Evolutionary conservation across 2,329 filamentous ascomycete genomes (phyloP).

Genomic region (Stenocarpella maydis): DNA sequence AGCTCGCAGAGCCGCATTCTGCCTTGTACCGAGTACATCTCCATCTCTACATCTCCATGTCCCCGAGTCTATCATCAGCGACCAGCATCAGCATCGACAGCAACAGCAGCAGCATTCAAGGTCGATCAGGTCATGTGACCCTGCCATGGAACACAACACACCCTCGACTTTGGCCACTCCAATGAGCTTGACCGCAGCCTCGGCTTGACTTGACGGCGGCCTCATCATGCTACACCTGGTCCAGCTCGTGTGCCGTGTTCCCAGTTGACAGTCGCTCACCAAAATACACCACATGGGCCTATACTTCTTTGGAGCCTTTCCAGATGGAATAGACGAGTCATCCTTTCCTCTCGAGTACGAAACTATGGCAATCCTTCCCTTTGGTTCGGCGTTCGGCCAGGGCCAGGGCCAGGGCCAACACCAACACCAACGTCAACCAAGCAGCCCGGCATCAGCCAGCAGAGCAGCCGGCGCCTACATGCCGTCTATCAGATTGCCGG

Average conservation of each 20-base stretch:
- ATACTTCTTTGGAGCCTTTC: not conserved
- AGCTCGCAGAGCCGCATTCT: constrained; percentile 27
- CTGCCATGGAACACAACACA: not conserved
- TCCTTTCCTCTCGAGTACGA: not conserved
- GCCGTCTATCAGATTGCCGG: not conserved
- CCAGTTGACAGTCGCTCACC: no score
- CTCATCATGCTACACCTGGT: not conserved
- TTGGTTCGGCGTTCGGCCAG: not conserved
- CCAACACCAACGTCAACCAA: not conserved
- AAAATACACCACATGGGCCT: not conserved
- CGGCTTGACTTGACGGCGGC: no score
- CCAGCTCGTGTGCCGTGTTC: not conserved
- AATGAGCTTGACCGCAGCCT: not conserved
- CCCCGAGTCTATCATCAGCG: not conserved
- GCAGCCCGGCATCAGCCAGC: not conserved
- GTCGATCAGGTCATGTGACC: not conserved
- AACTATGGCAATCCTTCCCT: no score
- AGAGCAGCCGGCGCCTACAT: not conserved
- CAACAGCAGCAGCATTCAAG: no score
- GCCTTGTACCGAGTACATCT: constrained; percentile 24
- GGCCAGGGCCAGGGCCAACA: not conserved
- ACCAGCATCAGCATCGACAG: not conserved
- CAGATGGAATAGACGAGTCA: not conserved
- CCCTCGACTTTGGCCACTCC: not conserved
- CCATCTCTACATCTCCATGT: not conserved